Base-by-base conservation (phyloP, 345 rosid genomes). In the Lagerstroemia speciosa region DNA sequence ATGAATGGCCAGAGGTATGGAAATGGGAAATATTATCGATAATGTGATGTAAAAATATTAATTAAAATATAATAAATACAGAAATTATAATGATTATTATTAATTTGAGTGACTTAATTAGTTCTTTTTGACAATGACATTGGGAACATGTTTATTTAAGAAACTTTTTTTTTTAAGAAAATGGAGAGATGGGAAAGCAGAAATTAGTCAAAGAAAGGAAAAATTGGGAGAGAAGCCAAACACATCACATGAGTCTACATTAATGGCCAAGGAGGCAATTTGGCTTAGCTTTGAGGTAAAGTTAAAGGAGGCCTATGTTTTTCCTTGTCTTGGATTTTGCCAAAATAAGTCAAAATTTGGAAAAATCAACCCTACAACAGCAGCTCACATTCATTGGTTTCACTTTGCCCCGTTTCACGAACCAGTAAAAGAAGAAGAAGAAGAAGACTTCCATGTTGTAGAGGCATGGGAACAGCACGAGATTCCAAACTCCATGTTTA, bases 241-340 rank as follows among this genome's bases (percentile, higher is more conserved):
- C 69, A n/a, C 55, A 53, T 69, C 67, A 43, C 58, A 41, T 30
- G 74, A 31, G 32, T 20, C 38, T 15, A 40, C 38, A 40, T 48
- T 29, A 72, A 43, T 66, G 41, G 48, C 33, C 10, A 19, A 34
- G 53, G 15, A 20, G 31, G 41, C 3, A 2, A 1, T 6, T 24
- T 16, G 8, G n/a, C 32, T 57, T 73, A 37, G 67, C 75, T 73
- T 72, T 61, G 71, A 58, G 71, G 75, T 61, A 33, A 67, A 73
- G 71, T 26, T 24, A 66, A 30, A 29, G 19, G 41, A 20, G n/a
- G n/a, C 1, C 12, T 16, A 8, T 48, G 19, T 33, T 26, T 65
- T 3, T 2, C 3, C 53, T 37, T 19, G 45, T 29, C 64, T 68
- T 57, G 9, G 48, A 15, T 26, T n/a, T n/a, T 58, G 43, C n/a